Conservation (phyloP, 768 basidiomycete species). For the Leccinum obscurum region DNA sequence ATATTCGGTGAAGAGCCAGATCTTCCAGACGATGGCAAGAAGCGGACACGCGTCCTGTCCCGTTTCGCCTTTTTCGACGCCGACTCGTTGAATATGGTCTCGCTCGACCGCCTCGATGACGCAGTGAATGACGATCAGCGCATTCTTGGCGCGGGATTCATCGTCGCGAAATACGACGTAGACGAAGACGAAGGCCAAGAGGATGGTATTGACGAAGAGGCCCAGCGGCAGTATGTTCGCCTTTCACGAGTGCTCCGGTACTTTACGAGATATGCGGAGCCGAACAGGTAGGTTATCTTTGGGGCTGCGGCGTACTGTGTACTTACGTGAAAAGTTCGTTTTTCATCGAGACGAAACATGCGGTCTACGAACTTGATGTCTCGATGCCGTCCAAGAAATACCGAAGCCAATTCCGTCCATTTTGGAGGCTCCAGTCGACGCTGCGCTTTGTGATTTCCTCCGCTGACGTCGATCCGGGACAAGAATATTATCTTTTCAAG, state of each 20-base stretch:
- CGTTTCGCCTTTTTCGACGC: constrained; percentile 66
- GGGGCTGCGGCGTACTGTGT: constrained; percentile 1
- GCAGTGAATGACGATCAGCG: constrained; percentile 35
- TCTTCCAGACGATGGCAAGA: constrained; percentile 37
- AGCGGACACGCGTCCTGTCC: constrained; percentile 57
- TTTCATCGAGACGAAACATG: constrained; percentile 62
- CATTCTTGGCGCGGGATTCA: constrained; percentile 59
- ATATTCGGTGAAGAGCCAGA: constrained; percentile 45
- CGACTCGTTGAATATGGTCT: constrained; percentile 43
- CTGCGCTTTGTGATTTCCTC: constrained; percentile 48
- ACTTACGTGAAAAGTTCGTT: constrained; percentile 47
- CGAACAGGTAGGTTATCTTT: constrained; percentile 47
- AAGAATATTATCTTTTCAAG: constrained; percentile 38
- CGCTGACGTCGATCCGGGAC: constrained; percentile 23
- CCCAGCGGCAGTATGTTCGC: constrained; percentile 41
- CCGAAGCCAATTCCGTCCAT: constrained; percentile 40
- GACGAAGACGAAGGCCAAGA: constrained; percentile 69
- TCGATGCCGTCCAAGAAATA: constrained; percentile 47
- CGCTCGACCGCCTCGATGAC: constrained; percentile 13
- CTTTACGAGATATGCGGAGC: constrained; percentile 50
- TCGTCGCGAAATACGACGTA: constrained; percentile 44
- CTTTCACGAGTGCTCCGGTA: constrained; percentile 49
- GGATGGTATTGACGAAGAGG: constrained; percentile 41
- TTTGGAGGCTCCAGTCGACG: constrained; percentile 51
- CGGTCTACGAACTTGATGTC: constrained; percentile 58